Conservation (phyloP, 768 basidiomycete species). For the Dictyophora rubrovolvata region DNA sequence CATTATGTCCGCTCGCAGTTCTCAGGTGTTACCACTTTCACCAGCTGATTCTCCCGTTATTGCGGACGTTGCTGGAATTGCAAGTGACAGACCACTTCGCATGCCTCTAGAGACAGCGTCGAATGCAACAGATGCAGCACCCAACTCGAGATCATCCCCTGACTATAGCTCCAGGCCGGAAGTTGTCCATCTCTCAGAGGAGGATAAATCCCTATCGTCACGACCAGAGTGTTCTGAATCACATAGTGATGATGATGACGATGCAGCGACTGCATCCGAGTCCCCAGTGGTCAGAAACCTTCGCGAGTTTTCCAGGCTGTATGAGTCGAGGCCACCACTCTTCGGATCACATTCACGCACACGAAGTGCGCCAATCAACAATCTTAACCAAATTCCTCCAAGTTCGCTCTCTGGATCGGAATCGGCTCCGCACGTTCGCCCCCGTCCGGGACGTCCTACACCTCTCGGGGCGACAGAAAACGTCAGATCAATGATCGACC, state of each 20-base stretch:
- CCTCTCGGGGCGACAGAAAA: background rate
- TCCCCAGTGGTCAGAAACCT: background rate
- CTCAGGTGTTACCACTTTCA: background rate
- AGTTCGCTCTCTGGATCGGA: background rate
- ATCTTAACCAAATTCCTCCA: background rate
- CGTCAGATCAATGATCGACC: background rate
- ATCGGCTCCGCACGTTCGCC: background rate
- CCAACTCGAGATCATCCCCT: no score
- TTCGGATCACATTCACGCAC: background rate
- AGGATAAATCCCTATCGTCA: background rate
- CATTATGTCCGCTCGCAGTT: background rate
- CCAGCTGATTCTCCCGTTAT: background rate
- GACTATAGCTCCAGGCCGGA: no score
- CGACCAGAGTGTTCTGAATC: background rate
- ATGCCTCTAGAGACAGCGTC: background rate
- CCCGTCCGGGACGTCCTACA: background rate
- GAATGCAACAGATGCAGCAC: background rate
- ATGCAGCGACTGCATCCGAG: background rate
- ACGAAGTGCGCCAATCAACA: background rate
- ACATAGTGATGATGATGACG: background rate
- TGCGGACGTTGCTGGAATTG: background rate
- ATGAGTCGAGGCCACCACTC: background rate
- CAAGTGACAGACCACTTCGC: background rate
- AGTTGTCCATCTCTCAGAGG: background rate
- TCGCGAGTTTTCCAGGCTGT: background rate